A percentile compares a stretch with the other conserved stretches of the same genome.
Conservation (phyloP, 345 rosid genomes). For the Gossypium thurberi region DNA sequence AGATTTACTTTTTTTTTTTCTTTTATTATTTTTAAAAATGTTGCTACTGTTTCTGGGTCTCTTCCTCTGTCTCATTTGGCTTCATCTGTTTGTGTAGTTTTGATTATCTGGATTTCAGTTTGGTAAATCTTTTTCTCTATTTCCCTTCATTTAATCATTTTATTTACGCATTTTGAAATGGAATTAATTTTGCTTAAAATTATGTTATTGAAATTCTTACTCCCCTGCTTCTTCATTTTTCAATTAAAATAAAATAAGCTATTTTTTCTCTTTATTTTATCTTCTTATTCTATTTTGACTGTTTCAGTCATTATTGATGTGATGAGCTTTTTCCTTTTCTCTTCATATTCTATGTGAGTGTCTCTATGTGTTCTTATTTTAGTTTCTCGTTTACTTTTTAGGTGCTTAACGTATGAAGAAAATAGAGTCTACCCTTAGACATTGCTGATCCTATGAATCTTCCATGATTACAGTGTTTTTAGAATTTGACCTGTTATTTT, state of each 20-base stretch:
- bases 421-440: neutral
- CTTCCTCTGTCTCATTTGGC: too few species aligned
- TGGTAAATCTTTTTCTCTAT: too few species aligned
- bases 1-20: neutral
- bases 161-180: neutral
- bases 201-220: neutral
- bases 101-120: too few species aligned
- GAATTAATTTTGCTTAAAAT: neutral
- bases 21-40: too few species aligned
- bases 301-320: neutral
- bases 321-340: neutral
- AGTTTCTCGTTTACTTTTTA: neutral
- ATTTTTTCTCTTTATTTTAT: neutral
- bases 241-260: neutral
- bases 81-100: too few species aligned
- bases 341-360: neutral
- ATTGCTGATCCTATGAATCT: neutral
- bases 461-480: conserved; percentile 3
- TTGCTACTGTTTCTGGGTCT: too few species aligned
- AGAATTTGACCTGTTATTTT: neutral
- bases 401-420: neutral
- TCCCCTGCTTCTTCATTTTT: neutral
- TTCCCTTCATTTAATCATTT: too few species aligned
- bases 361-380: neutral
- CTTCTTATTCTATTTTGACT: neutral